Conservation (phyloP, 176 grass and related monocot species). For the Oryza rufipogon region DNA sequence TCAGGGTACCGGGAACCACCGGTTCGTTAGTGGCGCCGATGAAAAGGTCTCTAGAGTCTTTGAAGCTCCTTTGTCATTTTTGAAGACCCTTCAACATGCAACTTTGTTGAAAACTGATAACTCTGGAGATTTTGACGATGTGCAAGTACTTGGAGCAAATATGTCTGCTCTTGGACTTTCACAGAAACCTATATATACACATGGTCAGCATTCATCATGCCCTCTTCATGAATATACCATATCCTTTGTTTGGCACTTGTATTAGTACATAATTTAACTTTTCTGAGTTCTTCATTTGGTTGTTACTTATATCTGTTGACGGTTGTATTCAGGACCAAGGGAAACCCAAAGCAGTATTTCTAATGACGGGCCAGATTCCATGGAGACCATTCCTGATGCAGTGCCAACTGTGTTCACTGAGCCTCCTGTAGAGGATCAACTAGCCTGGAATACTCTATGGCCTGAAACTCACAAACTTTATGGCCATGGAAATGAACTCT, state of each 20-base stretch:
- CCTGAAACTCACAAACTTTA: slow-evolving; percentile 98
- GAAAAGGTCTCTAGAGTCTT: slow-evolving; percentile 98
- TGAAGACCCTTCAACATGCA: slow-evolving; percentile 81
- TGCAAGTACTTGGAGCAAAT: slow-evolving; percentile 95
- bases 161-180: slow-evolving; percentile 99
- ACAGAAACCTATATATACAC: slow-evolving; percentile 92
- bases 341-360: slow-evolving; percentile 47
- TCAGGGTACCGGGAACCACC: slow-evolving; percentile 78
- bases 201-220: slow-evolving; percentile 55
- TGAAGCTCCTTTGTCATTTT: slow-evolving; percentile 91
- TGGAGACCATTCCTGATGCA: slow-evolving; percentile 94
- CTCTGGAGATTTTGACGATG: slow-evolving; percentile 58
- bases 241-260: slow-evolving; percentile 23
- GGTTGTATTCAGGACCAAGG: slow-evolving; percentile 52
- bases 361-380: slow-evolving; percentile 69
- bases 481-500: slow-evolving; percentile 95
- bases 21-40: slow-evolving; percentile 91
- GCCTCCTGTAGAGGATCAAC: slow-evolving; percentile 92
- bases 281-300: slow-evolving; percentile 28
- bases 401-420: slow-evolving; percentile 80
- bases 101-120: slow-evolving; percentile 59
- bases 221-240: slow-evolving; percentile 2
- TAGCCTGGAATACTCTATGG: slow-evolving; percentile 93
- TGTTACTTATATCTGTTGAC: slow-evolving; percentile 40
- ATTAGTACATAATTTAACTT: background rate